Evolutionary conservation across 495 filamentous ascomycete species (phyloP).

Genomic region (Penicillium mononematosum): DNA sequence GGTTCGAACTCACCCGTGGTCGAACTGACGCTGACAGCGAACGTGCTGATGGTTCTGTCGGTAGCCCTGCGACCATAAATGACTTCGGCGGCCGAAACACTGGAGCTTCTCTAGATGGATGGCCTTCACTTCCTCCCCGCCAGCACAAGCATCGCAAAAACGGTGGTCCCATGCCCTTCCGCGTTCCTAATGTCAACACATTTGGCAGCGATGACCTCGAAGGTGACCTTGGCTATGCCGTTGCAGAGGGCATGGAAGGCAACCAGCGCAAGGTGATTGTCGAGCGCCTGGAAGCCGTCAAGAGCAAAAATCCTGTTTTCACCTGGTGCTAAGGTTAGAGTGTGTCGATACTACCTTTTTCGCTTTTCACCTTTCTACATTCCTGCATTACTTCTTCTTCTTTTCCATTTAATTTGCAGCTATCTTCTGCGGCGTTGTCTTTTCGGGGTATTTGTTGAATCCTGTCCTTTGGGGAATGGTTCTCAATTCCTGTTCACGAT

Average conservation of each 20-base stretch:
- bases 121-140: conserved; percentile 39
- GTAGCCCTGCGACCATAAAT: conserved; percentile 39
- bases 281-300: conserved; percentile 90
- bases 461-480: background rate
- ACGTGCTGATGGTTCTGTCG: conserved; percentile 33
- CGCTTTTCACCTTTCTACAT: conserved; percentile 9
- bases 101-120: conserved; percentile 39
- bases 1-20: conserved; percentile 74
- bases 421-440: conserved; percentile 21
- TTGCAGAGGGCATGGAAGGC: conserved; percentile 88
- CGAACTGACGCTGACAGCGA: conserved; percentile 46
- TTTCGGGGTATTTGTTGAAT: conserved; percentile 2
- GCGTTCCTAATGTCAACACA: conserved; percentile 31
- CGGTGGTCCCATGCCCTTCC: conserved; percentile 43
- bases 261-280: conserved; percentile 92
- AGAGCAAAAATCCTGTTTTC: conserved; percentile 92
- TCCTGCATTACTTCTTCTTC: conserved; percentile 18
- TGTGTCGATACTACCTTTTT: conserved; percentile 1
- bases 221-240: conserved; percentile 91
- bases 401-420: conserved; percentile 21
- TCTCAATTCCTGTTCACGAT: conserved; percentile 6
- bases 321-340: conserved; percentile 76
- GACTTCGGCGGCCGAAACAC: conserved; percentile 33
- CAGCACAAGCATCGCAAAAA: conserved; percentile 41
- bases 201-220: conserved; percentile 76